Evolutionary conservation across 192 early-diverging fungal species (phyloP).

Genomic region (Coemansia sp.): DNA sequence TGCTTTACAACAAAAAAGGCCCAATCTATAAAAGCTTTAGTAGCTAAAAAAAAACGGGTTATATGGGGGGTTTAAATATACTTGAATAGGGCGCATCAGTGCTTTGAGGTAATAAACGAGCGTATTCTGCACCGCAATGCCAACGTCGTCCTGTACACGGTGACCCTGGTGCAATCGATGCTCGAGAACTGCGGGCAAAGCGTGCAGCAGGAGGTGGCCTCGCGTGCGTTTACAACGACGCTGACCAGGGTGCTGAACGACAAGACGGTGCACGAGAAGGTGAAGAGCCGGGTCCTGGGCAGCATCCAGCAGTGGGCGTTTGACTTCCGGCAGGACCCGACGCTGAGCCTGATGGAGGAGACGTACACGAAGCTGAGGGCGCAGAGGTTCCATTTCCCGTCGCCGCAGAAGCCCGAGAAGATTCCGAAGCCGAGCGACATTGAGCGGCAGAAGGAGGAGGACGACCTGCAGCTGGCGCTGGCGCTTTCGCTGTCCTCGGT

Average conservation of each 20-base stretch:
- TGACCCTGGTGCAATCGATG: slow-evolving; percentile 80
- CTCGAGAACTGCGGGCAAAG: slow-evolving; percentile 85
- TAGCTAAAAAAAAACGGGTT: too few species aligned
- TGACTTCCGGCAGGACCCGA: slow-evolving; percentile 75
- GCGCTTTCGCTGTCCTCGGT: slow-evolving; percentile 80
- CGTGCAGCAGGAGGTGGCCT: slow-evolving; percentile 82
- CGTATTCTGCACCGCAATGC: slow-evolving; percentile 76
- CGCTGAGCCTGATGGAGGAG: slow-evolving; percentile 78
- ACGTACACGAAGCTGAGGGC: slow-evolving; percentile 56
- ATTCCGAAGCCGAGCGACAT: slow-evolving; percentile 62
- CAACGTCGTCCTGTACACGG: slow-evolving; percentile 70
- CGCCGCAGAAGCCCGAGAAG: slow-evolving; percentile 81
- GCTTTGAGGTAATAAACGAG: slow-evolving; percentile 69
- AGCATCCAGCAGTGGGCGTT: slow-evolving; percentile 91
- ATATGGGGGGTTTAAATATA: background rate
- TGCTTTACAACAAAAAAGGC: too few species aligned
- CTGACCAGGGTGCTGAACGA: slow-evolving; percentile 73
- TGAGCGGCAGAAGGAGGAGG: slow-evolving; percentile 92
- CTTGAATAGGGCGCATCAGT: slow-evolving; percentile 60
- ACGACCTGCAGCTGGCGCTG: slow-evolving; percentile 89
- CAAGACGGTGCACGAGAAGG: slow-evolving; percentile 74
- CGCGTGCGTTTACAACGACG: slow-evolving; percentile 78
- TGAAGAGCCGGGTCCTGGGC: slow-evolving; percentile 78
- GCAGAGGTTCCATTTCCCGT: slow-evolving; percentile 63
- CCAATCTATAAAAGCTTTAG: too few species aligned